Conservation (phyloP, 2,329 filamentous ascomycete species). For the Lomentospora prolificans region DNA sequence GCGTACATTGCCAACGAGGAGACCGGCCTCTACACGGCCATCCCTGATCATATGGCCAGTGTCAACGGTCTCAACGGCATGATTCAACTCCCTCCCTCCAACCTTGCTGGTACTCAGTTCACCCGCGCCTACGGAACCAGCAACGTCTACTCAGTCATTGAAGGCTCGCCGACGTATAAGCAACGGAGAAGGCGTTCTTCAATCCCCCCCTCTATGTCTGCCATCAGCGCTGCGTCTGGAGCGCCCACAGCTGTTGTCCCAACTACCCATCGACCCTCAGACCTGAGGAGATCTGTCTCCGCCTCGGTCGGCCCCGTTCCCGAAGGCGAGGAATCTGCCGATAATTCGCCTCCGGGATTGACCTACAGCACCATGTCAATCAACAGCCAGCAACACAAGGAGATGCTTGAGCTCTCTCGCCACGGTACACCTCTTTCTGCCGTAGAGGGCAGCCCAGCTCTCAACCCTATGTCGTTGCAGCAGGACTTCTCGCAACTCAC, state of each 20-base stretch:
- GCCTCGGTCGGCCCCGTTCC: constrained; percentile 72
- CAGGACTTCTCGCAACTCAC: constrained; percentile 59
- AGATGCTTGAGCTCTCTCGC: constrained; percentile 73
- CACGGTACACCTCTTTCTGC: constrained; percentile 84
- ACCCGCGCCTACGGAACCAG: constrained; percentile 60
- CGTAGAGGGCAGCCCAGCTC: constrained; percentile 70
- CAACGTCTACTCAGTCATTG: constrained; percentile 91
- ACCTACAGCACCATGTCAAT: constrained; percentile 63
- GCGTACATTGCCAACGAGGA: constrained; percentile 98
- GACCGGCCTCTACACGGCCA: constrained; percentile 88
- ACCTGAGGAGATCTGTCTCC: constrained; percentile 84
- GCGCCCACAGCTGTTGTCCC: constrained; percentile 38
- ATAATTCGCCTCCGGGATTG: constrained; percentile 70
- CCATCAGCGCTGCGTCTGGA: constrained; percentile 56
- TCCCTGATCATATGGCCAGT: constrained; percentile 70
- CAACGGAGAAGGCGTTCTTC: constrained; percentile 90
- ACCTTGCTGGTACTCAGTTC: constrained; percentile 71
- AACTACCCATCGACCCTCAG: constrained; percentile 71
- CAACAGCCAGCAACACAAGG: constrained; percentile 59
- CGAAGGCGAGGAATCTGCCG: constrained; percentile 68
- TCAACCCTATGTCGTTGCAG: constrained; percentile 58
- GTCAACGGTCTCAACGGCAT: constrained; percentile 74
- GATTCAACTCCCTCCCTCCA: constrained; percentile 82
- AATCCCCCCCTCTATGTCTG: constrained; percentile 68
- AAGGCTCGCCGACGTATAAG: constrained; percentile 98